phyloP scores from a whole-genome alignment of 306 rosid species.

The Castanopsis chinensis region DNA sequence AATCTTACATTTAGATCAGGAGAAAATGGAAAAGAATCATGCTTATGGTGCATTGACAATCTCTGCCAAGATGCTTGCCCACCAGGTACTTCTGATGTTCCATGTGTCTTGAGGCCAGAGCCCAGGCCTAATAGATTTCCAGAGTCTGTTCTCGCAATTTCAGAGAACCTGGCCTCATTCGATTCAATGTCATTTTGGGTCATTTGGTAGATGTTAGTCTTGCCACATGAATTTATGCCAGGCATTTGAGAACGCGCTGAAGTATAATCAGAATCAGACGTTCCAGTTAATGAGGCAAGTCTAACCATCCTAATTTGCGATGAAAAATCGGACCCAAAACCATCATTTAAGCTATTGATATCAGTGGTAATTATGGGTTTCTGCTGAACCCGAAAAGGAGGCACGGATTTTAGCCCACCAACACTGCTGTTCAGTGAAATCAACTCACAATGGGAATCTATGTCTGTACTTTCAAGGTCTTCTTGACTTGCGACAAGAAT shows the following conservation, averaged over 20 bases:
- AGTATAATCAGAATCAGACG: conserved; percentile 27
- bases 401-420: conserved; percentile 30
- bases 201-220: conserved; percentile 8
- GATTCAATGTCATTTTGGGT: conserved; percentile 28
- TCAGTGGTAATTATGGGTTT: conserved; percentile 34
- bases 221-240: conserved; percentile 26
- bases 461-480: conserved; percentile 34
- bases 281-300: conserved; percentile 50
- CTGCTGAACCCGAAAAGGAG: conserved; percentile 38
- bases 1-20: conserved; percentile 40
- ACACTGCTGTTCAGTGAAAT: conserved; percentile 29
- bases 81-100: conserved; percentile 34
- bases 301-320: conserved; percentile 57
- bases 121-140: conserved; percentile 32
- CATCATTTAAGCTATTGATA: conserved; percentile 26
- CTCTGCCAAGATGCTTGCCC: conserved; percentile 53
- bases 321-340: conserved; percentile 29
- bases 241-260: conserved; percentile 31
- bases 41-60: conserved; percentile 35
- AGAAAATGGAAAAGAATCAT: conserved; percentile 42
- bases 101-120: conserved; percentile 29
- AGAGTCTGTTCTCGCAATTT: conserved; percentile 31
- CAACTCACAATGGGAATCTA: conserved; percentile 42
- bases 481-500: conserved; percentile 42
- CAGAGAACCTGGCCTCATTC: conserved; percentile 30